Base-by-base conservation (phyloP, 2,329 filamentous ascomycete genomes). In the Sclerotiophoma versabilis region DNA sequence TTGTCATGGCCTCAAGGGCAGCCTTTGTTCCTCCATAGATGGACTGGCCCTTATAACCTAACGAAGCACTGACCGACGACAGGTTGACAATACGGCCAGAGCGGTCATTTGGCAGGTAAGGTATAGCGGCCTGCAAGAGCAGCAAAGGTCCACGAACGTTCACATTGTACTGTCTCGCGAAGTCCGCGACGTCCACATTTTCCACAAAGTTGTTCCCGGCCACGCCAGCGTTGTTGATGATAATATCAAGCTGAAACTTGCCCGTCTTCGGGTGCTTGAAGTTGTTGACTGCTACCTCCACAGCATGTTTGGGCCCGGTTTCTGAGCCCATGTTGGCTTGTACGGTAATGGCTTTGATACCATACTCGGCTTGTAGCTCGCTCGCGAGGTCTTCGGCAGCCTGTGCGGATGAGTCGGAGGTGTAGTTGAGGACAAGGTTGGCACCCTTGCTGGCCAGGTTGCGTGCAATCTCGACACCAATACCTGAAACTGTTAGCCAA, bases 151-250 rank as follows among this genome's bases (percentile, higher is more conserved):
- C 92, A 9, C 91, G 83, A 19, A 96, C 92, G 69, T 96, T 96
- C 76, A 95, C 83, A 50, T 84, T 83, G 78, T 91, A 96, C 51
- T 89, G 86, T 63, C 82, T 79, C 36, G 86, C 81, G 77, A 93
- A 96, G 66, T 92, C 84, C 11, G 81, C 80, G 5, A 81, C 70
- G 4, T 82, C 83, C 58, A 91, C 84, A 23, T 89, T 83, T 44
- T 84, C 82, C 20, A 90, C 77, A 22, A 78, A 72, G 63, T 87
- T 84, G 76, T 95, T 93, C 32, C 84, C 74, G 10, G 80, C 76
- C 2, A 84, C 78, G 22, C 91, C 92, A 25, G 92, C 92, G 74
- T 96, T 96, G 83, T 96, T 96, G 79, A 96, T 80, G 47, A 96
- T 79, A 57, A 96, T 91, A 76, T 96, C 91, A 68, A 96, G 83